phyloP scores from a whole-genome alignment of 495 filamentous ascomycete species.

The Daldinia loculata region DNA sequence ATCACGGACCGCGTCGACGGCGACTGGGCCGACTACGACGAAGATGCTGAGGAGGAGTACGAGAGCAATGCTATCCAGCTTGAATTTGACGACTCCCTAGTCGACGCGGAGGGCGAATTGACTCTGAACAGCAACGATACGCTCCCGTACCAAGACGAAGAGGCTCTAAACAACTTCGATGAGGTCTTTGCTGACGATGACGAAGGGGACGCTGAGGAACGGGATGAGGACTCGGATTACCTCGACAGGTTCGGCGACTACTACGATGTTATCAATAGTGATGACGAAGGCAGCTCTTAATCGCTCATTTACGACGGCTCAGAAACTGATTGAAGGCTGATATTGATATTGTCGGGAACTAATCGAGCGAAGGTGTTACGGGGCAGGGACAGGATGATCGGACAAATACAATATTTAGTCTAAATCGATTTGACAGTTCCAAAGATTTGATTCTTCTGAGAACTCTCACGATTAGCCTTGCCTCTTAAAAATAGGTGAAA shows the following conservation, averaged over 20 bases:
- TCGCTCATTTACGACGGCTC: background rate
- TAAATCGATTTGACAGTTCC: too few species aligned
- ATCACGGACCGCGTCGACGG: constrained; percentile 17
- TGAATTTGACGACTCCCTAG: constrained; percentile 18
- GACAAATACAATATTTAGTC: too few species aligned
- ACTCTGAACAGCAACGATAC: background rate
- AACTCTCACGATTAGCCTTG: too few species aligned
- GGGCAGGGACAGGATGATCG: background rate
- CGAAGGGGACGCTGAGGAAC: background rate
- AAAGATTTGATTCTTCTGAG: too few species aligned
- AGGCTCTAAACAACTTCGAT: constrained; percentile 2
- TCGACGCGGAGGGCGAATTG: constrained; percentile 10
- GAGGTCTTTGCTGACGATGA: constrained; percentile 18
- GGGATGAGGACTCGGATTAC: constrained; percentile 18
- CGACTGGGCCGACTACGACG: constrained; percentile 15
- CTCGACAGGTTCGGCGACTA: constrained; percentile 10
- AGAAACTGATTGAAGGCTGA: background rate
- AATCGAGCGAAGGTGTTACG: background rate
- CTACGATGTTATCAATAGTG: constrained; percentile 10
- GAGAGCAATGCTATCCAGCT: constrained; percentile 12
- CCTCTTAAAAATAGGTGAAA: too few species aligned
- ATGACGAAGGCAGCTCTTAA: constrained; percentile 8
- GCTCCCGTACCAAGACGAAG: constrained; percentile 15
- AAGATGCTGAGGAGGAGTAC: constrained; percentile 11
- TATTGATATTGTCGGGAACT: background rate